Conservation (phyloP, 2,329 filamentous ascomycete genomes). For the Xylaria arbuscula region DNA sequence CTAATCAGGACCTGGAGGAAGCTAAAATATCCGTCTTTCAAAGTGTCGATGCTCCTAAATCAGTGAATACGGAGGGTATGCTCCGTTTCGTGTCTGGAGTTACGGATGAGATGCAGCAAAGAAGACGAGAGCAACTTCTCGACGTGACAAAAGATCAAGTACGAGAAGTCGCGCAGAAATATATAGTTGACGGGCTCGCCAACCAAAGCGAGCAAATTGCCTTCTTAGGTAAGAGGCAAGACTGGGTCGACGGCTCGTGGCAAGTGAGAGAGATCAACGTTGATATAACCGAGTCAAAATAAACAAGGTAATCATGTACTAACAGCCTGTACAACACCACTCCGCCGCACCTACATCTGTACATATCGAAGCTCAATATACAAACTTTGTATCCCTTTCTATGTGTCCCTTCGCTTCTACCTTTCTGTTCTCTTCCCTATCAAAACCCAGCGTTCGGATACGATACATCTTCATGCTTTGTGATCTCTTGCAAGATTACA, state of each 20-base stretch:
- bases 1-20: slow-evolving; percentile 87
- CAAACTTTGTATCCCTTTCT: slow-evolving; percentile 26
- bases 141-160: slow-evolving; percentile 88
- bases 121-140: slow-evolving; percentile 82
- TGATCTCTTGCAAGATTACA: slow-evolving; percentile 43
- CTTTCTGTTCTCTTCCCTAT: background rate
- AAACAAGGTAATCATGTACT: slow-evolving; percentile 39
- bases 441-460: slow-evolving; percentile 66
- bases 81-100: slow-evolving; percentile 85
- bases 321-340: slow-evolving; percentile 49
- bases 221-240: slow-evolving; percentile 85
- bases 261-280: slow-evolving; percentile 79
- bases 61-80: slow-evolving; percentile 90
- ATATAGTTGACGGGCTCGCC: slow-evolving; percentile 75
- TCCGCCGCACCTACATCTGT: slow-evolving; percentile 54
- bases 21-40: slow-evolving; percentile 97
- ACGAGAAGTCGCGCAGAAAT: slow-evolving; percentile 81
- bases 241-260: slow-evolving; percentile 82
- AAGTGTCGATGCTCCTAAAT: slow-evolving; percentile 85
- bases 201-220: slow-evolving; percentile 71
- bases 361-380: slow-evolving; percentile 40
- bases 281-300: slow-evolving; percentile 51
- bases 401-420: background rate
- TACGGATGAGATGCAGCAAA: slow-evolving; percentile 89
- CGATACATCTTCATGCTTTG: slow-evolving; percentile 69